Evolutionary conservation across 2,329 filamentous ascomycete species (phyloP), one percentile per base, ranked within the genome.

Genomic region (Magnaporthales sp.): DNA sequence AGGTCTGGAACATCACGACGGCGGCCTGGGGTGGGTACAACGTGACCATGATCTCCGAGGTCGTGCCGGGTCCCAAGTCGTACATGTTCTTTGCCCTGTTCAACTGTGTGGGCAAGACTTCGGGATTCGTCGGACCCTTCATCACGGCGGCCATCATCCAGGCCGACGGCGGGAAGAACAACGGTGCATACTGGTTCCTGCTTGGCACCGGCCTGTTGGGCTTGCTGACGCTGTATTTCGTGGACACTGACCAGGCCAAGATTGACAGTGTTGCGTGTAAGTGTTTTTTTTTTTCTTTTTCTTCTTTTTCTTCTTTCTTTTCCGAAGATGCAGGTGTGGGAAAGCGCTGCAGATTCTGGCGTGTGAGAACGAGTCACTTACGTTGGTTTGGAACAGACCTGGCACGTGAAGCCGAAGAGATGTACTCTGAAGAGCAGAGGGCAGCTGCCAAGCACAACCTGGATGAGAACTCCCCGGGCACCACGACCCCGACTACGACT

Each of bases 391-490:
- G 27, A 30, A n/a, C 15, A 64, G 63, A 71, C 27, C 65, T 71
- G 5, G 70, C 69, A 66, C 67, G 70, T 9, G 70, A 89, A 70
- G 85, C 87, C 3, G 88, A 91, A 67, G 83, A 89, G 72, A 78
- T 85, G 29, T 84, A 87, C 67, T 88, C 86, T 2, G 80, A 86
- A 66, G 80, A 80, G 15, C 86, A 90, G 70, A 87, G 91, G 69
- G 82, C 84, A 22, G 80, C 81, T 46, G 83, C 86, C 30, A 85
- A 86, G 66, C 81, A 89, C 10, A 61, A 60, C 15, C 27, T 62
- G 24, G 60, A 62, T 15, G 60, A 31, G 24, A 31, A 15, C 60
- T 62, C 60, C 2, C 19, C 10, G 8, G 60, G 27, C 19, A 62
- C 27, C 3, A 27, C 60, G n/a, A 31, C 27, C 5, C 26, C 60